Evolutionary conservation across 2,329 filamentous ascomycete species (phyloP).

Genomic region (Dactylonectria macrodidyma): DNA sequence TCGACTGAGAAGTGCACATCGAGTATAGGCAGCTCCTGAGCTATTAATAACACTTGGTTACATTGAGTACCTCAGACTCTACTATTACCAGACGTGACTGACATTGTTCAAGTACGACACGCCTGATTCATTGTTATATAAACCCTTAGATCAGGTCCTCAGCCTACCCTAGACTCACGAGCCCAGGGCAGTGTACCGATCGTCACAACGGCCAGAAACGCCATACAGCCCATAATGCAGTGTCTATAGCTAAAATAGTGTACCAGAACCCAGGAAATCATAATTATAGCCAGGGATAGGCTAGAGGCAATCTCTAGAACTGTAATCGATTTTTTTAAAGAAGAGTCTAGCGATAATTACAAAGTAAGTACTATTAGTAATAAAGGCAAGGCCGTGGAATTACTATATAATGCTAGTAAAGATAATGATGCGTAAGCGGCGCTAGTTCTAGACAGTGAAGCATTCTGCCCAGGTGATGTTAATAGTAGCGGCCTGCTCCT

Average conservation of each 20-base stretch:
- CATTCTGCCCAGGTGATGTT: constrained; percentile 2
- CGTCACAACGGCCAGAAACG: too few relatives aligned
- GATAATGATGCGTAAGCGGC: constrained; percentile 4
- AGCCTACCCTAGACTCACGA: too few relatives aligned
- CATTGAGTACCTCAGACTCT: too few relatives aligned
- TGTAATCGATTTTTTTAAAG: background rate
- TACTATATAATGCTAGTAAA: constrained; percentile 3
- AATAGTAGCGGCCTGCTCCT: background rate
- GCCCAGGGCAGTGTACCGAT: too few relatives aligned
- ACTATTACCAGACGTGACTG: too few relatives aligned
- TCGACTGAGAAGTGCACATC: too few relatives aligned
- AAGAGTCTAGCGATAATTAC: background rate
- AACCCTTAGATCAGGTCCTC: too few relatives aligned
- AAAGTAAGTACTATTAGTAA: background rate
- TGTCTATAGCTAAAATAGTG: background rate
- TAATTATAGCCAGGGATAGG: background rate
- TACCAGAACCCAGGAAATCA: background rate
- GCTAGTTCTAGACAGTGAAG: constrained; percentile 10
- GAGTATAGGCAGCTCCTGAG: too few relatives aligned
- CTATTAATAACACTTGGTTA: too few relatives aligned
- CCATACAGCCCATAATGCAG: background rate
- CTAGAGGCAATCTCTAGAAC: background rate
- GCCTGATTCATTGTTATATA: too few relatives aligned
- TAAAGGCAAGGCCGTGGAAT: constrained; percentile 7
- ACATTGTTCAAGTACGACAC: too few relatives aligned